Conservation (phyloP, 805 yeast species). For the Wickerhamomyces strasburgensis region DNA sequence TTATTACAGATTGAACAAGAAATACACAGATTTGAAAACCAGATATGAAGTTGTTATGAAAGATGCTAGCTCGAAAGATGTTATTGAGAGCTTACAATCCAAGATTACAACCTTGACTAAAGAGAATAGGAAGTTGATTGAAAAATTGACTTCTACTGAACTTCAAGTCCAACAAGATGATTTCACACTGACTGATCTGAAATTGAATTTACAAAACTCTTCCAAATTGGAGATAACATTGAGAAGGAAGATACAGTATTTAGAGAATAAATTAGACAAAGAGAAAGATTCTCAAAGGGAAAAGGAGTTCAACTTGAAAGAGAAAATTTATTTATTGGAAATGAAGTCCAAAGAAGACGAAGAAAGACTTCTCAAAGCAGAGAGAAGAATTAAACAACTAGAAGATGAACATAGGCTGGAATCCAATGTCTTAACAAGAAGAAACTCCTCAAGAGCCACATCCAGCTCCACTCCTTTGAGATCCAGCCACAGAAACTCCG, state of each 20-base stretch:
- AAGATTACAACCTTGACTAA: constrained; percentile 13
- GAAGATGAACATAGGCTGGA: constrained; percentile 16
- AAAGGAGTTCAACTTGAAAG: constrained; percentile 26
- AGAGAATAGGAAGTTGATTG: constrained; percentile 11
- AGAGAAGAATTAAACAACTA: constrained; percentile 26
- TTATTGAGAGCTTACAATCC: constrained; percentile 9
- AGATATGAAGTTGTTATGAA: constrained; percentile 2
- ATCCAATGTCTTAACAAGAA: too few relatives aligned
- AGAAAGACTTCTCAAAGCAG: constrained; percentile 17
- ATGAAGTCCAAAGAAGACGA: constrained; percentile 23
- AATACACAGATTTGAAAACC: constrained; percentile 24
- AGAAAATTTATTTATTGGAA: constrained; percentile 22
- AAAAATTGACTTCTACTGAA: constrained; percentile 17
- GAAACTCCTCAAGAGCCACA: neutral
- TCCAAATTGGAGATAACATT: constrained; percentile 16
- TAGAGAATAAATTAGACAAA: constrained; percentile 26
- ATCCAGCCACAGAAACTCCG: neutral
- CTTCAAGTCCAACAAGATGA: constrained; percentile 11
- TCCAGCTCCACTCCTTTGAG: neutral
- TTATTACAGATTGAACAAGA: constrained; percentile 27
- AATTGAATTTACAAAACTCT: constrained; percentile 8
- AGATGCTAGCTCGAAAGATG: neutral
- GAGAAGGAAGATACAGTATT: constrained; percentile 17
- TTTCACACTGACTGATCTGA: constrained; percentile 12
- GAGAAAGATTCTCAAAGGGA: constrained; percentile 22